These are phyloP conservation scores for Paramecium biaurelia DNA, from an alignment of 73 alveolate species.

Conservation along the genomic window DNA sequence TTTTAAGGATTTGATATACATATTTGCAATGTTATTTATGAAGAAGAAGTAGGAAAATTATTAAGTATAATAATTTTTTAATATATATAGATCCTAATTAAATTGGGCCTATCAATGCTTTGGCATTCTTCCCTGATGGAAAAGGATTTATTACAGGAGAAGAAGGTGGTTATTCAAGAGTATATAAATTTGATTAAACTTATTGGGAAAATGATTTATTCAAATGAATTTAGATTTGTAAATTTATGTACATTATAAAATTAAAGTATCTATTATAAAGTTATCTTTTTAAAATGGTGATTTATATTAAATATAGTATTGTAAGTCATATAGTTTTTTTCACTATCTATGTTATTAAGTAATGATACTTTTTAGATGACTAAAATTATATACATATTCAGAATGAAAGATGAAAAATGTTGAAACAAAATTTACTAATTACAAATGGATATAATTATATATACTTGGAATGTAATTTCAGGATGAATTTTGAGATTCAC, in stretches of 20 bases:
- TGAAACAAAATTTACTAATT: no score
- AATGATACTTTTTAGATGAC: no score
- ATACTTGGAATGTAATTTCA: no score
- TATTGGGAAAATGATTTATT: constrained; percentile 65
- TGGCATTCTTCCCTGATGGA: constrained; percentile 64
- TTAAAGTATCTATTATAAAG: background rate
- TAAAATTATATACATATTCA: no score
- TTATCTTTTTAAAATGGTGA: background rate
- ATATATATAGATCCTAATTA: constrained; percentile 33
- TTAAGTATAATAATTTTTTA: background rate
- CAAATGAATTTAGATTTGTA: constrained; percentile 26
- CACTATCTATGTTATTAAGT: background rate
- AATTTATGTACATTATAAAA: background rate
- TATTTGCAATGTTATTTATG: constrained; percentile 58
- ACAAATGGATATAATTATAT: no score
- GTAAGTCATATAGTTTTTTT: no score
- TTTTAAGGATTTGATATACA: constrained; percentile 61
- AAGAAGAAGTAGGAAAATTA: constrained; percentile 60
- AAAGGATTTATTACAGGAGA: constrained; percentile 64
- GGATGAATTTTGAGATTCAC: no score
- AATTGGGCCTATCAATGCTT: constrained; percentile 55
- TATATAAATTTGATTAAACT: constrained; percentile 54
- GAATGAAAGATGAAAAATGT: no score
- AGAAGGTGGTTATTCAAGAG: constrained; percentile 62
- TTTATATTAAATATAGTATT: no score